These are phyloP conservation scores for Peziza echinospora DNA, from an alignment of 495 filamentous ascomycete genomes.

Conservation along the genomic window DNA sequence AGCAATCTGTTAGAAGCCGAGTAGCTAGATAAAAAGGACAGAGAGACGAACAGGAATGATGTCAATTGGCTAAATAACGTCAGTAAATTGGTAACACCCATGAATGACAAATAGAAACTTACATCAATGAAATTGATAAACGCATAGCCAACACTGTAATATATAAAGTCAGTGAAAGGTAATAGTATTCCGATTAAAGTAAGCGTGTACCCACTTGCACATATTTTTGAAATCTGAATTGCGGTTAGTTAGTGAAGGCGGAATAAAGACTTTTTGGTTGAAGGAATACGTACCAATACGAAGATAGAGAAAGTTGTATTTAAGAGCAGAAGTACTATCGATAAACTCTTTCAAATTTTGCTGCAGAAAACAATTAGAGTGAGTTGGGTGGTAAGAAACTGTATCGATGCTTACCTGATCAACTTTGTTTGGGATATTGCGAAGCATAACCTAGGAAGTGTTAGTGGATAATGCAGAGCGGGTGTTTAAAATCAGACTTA, in stretches of 20 bases:
- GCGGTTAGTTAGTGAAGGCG: conserved; percentile 4
- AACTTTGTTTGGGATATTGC: conserved; percentile 87
- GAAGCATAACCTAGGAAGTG: conserved; percentile 59
- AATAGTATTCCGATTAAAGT: neutral
- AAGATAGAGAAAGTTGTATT: conserved; percentile 88
- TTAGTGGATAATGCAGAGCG: conserved; percentile 4
- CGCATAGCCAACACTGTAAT: conserved; percentile 72
- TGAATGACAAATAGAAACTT: conserved; percentile 17
- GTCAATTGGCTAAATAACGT: conserved; percentile 37
- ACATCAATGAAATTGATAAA: conserved; percentile 90
- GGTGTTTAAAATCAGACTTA: neutral
- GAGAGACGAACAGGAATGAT: conserved; percentile 42
- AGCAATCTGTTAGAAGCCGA: conserved; percentile 17
- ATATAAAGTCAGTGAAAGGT: conserved; percentile 1
- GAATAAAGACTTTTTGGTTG: neutral
- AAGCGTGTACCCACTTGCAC: conserved; percentile 46
- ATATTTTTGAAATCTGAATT: conserved; percentile 55
- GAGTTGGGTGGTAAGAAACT: too few relatives aligned
- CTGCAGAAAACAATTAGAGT: too few relatives aligned
- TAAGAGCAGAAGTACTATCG: conserved; percentile 53
- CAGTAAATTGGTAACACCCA: conserved; percentile 13
- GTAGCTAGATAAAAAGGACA: conserved; percentile 6
- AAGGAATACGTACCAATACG: conserved; percentile 51
- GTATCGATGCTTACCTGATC: too few relatives aligned
- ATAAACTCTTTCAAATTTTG: conserved; percentile 53